phyloP scores from a whole-genome alignment of 2,329 filamentous ascomycete genomes.

The Aspergillus unguis region DNA sequence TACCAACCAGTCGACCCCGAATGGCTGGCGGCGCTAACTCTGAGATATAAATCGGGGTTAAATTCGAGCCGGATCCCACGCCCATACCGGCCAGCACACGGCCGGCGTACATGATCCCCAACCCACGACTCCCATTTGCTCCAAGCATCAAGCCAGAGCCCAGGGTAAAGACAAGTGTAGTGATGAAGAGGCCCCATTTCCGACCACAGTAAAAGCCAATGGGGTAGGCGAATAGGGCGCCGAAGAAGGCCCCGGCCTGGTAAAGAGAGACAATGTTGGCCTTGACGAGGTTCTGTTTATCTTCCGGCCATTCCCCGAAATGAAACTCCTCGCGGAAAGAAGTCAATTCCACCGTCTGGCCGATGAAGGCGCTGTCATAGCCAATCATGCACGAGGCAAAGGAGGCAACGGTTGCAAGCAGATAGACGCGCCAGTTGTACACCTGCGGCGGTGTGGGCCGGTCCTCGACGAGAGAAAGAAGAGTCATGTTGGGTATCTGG shows the following conservation, averaged over 20 bases:
- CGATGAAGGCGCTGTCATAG: slow-evolving; percentile 72
- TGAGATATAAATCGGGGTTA: slow-evolving; percentile 58
- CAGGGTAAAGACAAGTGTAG: not conserved
- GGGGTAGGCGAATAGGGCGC: slow-evolving; percentile 62
- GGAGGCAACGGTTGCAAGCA: not conserved
- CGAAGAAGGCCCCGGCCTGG: slow-evolving; percentile 79
- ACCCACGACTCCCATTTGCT: slow-evolving; percentile 31
- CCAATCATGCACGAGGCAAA: slow-evolving; percentile 46
- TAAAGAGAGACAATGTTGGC: slow-evolving; percentile 72
- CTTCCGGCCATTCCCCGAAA: slow-evolving; percentile 50
- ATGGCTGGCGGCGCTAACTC: slow-evolving; percentile 55
- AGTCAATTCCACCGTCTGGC: slow-evolving; percentile 66
- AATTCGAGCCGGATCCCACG: slow-evolving; percentile 45
- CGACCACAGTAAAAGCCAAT: slow-evolving; percentile 47
- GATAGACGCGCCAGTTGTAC: not conserved
- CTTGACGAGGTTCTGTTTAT: slow-evolving; percentile 55
- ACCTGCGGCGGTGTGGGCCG: not conserved
- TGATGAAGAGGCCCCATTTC: not conserved
- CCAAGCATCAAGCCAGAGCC: not conserved
- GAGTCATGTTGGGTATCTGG: not conserved
- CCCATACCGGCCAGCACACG: slow-evolving; percentile 51
- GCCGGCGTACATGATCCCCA: slow-evolving; percentile 40
- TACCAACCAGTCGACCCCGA: slow-evolving; percentile 52
- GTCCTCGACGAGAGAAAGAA: not conserved
- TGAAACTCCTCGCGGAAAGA: slow-evolving; percentile 67